Conservation (phyloP, 148 eudicot genomes). For the Fagopyrum esculentum region DNA sequence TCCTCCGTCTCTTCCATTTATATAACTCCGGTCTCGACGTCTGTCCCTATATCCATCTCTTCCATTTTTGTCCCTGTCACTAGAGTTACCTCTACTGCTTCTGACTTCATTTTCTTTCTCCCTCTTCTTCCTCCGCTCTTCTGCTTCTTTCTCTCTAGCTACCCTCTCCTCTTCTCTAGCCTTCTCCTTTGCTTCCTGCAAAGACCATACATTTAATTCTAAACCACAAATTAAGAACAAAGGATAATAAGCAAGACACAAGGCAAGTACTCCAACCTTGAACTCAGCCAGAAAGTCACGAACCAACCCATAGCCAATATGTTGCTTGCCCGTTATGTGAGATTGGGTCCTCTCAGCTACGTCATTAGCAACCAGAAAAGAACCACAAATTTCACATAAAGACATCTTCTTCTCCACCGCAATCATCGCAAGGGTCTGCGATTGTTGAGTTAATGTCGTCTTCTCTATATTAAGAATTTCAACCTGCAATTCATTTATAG, state of each 20-base stretch:
- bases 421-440: constrained; percentile 59
- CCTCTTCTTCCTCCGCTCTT: constrained; percentile 60
- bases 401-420: constrained; percentile 99
- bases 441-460: constrained; percentile 55
- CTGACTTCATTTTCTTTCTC: constrained; percentile 63
- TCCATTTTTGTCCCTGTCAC: constrained; percentile 58
- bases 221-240: constrained; percentile 9
- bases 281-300: constrained; percentile 70
- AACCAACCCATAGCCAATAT: constrained; percentile 89
- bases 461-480: constrained; percentile 78
- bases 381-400: constrained; percentile 94
- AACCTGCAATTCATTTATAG: constrained; percentile 43
- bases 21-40: constrained; percentile 34
- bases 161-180: constrained; percentile 79
- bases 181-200: constrained; percentile 76
- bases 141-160: constrained; percentile 79
- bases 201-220: background rate
- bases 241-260: background rate
- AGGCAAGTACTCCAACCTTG: constrained; percentile 40
- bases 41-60: constrained; percentile 30
- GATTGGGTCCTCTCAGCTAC: constrained; percentile 92
- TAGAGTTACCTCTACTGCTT: constrained; percentile 63
- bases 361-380: constrained; percentile 88
- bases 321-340: constrained; percentile 94
- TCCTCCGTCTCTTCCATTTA: constrained; percentile 27